Evolutionary conservation across 2,329 filamentous ascomycete genomes (phyloP).

Genomic region (Calonectria pseudoreteaudii): DNA sequence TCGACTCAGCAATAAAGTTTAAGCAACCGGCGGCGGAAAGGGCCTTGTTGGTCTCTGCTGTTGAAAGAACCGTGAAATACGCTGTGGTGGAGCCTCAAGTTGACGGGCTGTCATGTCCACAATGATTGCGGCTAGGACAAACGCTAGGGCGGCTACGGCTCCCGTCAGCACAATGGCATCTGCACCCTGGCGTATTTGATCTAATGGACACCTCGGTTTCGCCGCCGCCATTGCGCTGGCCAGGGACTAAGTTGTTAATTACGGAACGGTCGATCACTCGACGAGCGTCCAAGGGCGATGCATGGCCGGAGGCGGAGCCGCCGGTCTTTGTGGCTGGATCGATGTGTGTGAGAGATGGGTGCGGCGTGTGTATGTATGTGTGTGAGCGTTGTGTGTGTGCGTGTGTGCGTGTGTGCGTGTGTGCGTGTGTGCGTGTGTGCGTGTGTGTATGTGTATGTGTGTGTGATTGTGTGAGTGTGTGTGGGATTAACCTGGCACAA

Average conservation of each 20-base stretch:
- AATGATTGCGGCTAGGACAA: conserved; percentile 38
- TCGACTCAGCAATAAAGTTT: conserved; percentile 39
- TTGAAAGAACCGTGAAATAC: conserved; percentile 32
- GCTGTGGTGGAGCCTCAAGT: conserved; percentile 30
- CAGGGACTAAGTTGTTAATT: conserved; percentile 32
- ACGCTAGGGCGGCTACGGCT: conserved; percentile 45
- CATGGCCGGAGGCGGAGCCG: conserved; percentile 17
- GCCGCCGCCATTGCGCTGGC: conserved; percentile 25
- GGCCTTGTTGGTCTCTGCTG: conserved; percentile 1
- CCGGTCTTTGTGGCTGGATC: conserved; percentile 16
- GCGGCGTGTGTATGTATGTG: conserved; percentile 2
- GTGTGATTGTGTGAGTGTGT: conserved; percentile 5
- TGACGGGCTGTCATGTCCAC: conserved; percentile 43
- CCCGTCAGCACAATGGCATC: conserved; percentile 43
- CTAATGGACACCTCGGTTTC: conserved; percentile 35
- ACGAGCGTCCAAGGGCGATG: neutral
- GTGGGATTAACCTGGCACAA: neutral
- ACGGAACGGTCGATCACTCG: conserved; percentile 32
- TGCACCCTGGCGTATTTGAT: conserved; percentile 38
- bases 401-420: conserved; percentile 5
- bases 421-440: conserved; percentile 6
- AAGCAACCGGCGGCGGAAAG: conserved; percentile 26
- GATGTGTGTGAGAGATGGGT: conserved; percentile 7
- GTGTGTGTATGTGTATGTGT: conserved; percentile 5
- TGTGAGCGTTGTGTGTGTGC: neutral